A percentile compares a stretch with the other conserved stretches of the same genome.
phyloP scores from a whole-genome alignment of 257 asterid genomes.

The Gardenia jasminoides region DNA sequence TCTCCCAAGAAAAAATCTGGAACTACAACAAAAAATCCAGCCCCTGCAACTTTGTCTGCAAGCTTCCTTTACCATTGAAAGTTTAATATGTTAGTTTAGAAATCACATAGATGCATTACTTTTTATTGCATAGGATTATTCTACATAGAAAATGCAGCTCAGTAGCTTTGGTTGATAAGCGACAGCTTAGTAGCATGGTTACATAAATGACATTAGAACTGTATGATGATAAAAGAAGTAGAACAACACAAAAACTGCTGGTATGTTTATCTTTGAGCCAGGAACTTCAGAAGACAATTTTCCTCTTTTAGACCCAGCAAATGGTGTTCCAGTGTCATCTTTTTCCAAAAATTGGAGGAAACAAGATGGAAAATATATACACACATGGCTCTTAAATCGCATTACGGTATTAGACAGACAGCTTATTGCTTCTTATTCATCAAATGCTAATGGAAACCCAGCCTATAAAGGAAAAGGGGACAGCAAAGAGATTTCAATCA shows the following conservation, averaged over 20 bases:
- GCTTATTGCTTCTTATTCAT: not conserved
- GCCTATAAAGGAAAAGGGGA: not conserved
- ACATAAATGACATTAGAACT: not conserved
- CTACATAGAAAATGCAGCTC: not conserved
- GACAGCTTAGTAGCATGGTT: not conserved
- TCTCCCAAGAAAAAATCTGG: constrained; percentile 66
- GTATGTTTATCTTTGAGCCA: not conserved
- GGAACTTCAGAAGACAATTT: not conserved
- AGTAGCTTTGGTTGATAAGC: no score
- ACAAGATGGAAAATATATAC: not conserved
- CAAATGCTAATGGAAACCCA: not conserved
- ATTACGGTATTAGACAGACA: not conserved
- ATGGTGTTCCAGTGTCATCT: not conserved
- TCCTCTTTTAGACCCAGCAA: not conserved
- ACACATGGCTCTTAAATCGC: not conserved
- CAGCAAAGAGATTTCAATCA: no score
- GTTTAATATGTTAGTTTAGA: constrained; percentile 7
- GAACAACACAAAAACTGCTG: not conserved
- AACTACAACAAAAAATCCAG: constrained; percentile 56
- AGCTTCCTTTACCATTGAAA: constrained; percentile 40
- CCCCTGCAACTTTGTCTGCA: constrained; percentile 63
- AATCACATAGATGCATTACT: not conserved
- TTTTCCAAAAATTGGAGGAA: not conserved
- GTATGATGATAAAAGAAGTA: not conserved
- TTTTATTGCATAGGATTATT: not conserved